Evolutionary conservation across 495 filamentous ascomycete genomes (phyloP).

Genomic region (Durotheca rogersii): DNA sequence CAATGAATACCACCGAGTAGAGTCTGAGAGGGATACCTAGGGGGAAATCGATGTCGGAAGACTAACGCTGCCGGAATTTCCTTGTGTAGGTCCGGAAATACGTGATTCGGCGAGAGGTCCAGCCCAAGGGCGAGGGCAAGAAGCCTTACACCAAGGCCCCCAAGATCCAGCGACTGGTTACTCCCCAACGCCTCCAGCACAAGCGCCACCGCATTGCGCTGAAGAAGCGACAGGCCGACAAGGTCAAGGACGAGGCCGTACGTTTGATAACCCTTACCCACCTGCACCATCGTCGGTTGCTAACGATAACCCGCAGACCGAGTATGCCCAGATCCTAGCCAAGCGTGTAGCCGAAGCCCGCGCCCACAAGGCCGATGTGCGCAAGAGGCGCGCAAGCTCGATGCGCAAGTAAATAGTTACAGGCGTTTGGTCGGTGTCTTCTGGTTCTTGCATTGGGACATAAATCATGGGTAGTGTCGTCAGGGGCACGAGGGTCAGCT

Average conservation of each 20-base stretch:
- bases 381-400: slow-evolving; percentile 93
- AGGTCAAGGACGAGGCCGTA: slow-evolving; percentile 98
- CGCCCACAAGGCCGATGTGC: slow-evolving; percentile 81
- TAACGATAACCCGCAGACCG: slow-evolving; percentile 62
- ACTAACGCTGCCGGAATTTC: slow-evolving; percentile 43
- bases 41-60: slow-evolving; percentile 17
- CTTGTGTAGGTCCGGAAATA: slow-evolving; percentile 83
- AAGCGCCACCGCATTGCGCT: slow-evolving; percentile 96
- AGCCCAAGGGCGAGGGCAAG: slow-evolving; percentile 93
- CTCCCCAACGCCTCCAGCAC: slow-evolving; percentile 99
- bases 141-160: slow-evolving; percentile 98
- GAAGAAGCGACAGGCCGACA: slow-evolving; percentile 94
- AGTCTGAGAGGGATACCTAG: slow-evolving; percentile 49
- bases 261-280: too few relatives aligned
- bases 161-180: slow-evolving; percentile 98
- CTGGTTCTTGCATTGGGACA: slow-evolving; percentile 41
- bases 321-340: slow-evolving; percentile 90
- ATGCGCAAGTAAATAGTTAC: slow-evolving; percentile 77
- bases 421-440: slow-evolving; percentile 47
- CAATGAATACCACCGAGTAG: slow-evolving; percentile 49
- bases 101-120: slow-evolving; percentile 97
- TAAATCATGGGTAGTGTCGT: slow-evolving; percentile 36
- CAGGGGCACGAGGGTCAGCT: slow-evolving; percentile 25
- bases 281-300: slow-evolving; percentile 35
- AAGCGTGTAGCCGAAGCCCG: slow-evolving; percentile 95